Conservation (phyloP, 169 alveolate species). For the Perkinsus olseni region DNA sequence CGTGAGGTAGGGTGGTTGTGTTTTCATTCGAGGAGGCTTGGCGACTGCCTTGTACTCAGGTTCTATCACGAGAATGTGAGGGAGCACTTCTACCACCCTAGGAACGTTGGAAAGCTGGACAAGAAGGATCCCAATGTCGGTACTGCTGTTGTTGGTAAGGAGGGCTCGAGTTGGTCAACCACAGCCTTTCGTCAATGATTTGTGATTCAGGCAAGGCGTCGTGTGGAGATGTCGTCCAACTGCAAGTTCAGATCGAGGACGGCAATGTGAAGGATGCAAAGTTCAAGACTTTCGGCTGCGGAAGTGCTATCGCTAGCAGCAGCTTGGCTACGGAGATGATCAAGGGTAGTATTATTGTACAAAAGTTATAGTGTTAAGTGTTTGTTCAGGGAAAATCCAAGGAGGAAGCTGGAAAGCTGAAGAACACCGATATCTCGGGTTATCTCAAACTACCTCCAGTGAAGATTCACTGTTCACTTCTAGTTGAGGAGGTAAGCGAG, state of each 20-base stretch:
- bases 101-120: slow-evolving; percentile 71
- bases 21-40: background rate
- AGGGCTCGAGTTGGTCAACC: slow-evolving; percentile 48
- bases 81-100: slow-evolving; percentile 71
- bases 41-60: background rate
- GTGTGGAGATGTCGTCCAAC: slow-evolving; percentile 92
- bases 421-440: slow-evolving; percentile 75
- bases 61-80: slow-evolving; percentile 36
- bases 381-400: slow-evolving; percentile 58
- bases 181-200: slow-evolving; percentile 79
- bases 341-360: slow-evolving; percentile 78
- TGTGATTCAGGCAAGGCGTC: slow-evolving; percentile 69
- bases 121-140: slow-evolving; percentile 63
- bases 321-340: slow-evolving; percentile 88
- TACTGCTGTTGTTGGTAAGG: slow-evolving; percentile 85
- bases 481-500: slow-evolving; percentile 31
- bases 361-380: slow-evolving; percentile 46
- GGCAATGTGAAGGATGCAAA: slow-evolving; percentile 84
- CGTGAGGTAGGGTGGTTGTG: background rate
- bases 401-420: slow-evolving; percentile 86
- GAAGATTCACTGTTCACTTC: slow-evolving; percentile 86
- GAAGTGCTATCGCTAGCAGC: slow-evolving; percentile 91
- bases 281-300: slow-evolving; percentile 93
- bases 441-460: slow-evolving; percentile 88
- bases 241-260: slow-evolving; percentile 82